These are phyloP conservation scores for Dactylellina drechsleri DNA, from an alignment of 2,329 filamentous ascomycete genomes.

Conservation along the genomic window DNA sequence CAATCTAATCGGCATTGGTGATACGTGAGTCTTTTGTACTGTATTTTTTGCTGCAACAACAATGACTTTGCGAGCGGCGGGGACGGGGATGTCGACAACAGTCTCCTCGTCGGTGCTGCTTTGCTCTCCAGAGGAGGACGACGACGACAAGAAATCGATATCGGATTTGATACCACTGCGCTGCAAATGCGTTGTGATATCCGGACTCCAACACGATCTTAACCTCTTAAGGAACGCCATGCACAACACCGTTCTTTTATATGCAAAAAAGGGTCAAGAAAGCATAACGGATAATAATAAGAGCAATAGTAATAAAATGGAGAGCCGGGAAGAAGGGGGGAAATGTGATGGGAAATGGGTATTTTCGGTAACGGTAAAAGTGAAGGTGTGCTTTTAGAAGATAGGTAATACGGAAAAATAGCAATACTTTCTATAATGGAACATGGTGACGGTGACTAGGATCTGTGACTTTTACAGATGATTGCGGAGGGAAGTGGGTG, in stretches of 20 bases:
- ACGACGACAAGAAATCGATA: conserved; percentile 16
- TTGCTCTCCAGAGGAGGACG: conserved; percentile 25
- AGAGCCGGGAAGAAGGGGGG: conserved; percentile 22
- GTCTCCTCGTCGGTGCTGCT: conserved; percentile 48
- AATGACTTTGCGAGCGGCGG: conserved; percentile 32
- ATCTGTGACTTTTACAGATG: conserved; percentile 53
- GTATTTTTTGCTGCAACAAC: conserved; percentile 25
- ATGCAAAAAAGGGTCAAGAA: conserved; percentile 14
- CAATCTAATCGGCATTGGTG: conserved; percentile 53
- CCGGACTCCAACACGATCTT: conserved; percentile 42
- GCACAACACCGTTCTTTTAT: conserved; percentile 44
- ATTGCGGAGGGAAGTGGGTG: conserved; percentile 49
- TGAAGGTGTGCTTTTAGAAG: conserved; percentile 5
- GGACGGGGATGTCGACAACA: background rate
- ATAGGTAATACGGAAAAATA: conserved; percentile 29
- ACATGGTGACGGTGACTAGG: conserved; percentile 46
- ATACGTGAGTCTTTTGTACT: conserved; percentile 43
- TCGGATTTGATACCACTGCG: conserved; percentile 11
- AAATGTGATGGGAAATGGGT: background rate
- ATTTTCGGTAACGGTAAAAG: conserved; percentile 16
- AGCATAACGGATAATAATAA: background rate
- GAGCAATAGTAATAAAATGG: background rate
- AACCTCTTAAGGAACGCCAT: conserved; percentile 50
- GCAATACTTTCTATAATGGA: conserved; percentile 54
- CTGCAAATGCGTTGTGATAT: conserved; percentile 36